These are phyloP conservation scores for Zymoseptoria tritici DNA, from an alignment of 2,329 filamentous ascomycete genomes.

Conservation along the genomic window DNA sequence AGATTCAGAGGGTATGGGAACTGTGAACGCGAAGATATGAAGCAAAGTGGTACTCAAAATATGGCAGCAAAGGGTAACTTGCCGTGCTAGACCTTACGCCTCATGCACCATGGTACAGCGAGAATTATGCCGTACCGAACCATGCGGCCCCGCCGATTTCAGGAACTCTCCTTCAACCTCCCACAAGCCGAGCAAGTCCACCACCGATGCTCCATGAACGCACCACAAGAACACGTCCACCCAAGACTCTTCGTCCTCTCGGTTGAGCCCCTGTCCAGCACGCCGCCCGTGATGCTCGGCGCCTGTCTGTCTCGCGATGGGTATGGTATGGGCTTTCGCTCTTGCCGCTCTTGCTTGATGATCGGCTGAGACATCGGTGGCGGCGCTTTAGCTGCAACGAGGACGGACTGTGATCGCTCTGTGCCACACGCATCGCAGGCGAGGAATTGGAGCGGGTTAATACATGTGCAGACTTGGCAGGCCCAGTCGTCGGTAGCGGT, in stretches of 20 bases:
- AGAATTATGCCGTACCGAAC: background rate
- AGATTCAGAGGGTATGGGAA: too few relatives aligned
- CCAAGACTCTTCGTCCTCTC: slow-evolving; percentile 45
- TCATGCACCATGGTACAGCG: too few relatives aligned
- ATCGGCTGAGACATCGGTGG: background rate
- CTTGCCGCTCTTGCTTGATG: slow-evolving; percentile 1
- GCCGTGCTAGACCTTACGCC: too few relatives aligned
- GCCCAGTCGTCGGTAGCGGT: slow-evolving; percentile 39
- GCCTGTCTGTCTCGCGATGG: background rate
- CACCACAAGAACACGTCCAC: slow-evolving; percentile 54
- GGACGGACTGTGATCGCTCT: slow-evolving; percentile 43
- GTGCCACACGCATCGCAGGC: slow-evolving; percentile 54
- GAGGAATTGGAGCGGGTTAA: slow-evolving; percentile 53
- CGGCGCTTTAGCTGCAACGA: slow-evolving; percentile 19
- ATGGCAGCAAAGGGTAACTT: too few relatives aligned
- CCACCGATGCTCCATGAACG: slow-evolving; percentile 58
- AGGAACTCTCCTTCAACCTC: slow-evolving; percentile 50
- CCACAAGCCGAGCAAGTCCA: slow-evolving; percentile 58
- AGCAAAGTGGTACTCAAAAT: too few relatives aligned
- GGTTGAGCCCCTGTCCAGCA: slow-evolving; percentile 3
- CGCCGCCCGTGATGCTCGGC: slow-evolving; percentile 1
- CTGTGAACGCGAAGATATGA: too few relatives aligned
- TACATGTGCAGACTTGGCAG: slow-evolving; percentile 54
- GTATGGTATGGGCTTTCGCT: slow-evolving; percentile 16
- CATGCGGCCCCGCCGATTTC: slow-evolving; percentile 3